Base-by-base conservation (phyloP, 805 yeast species). In the Sugiyamaella marilandica region DNA sequence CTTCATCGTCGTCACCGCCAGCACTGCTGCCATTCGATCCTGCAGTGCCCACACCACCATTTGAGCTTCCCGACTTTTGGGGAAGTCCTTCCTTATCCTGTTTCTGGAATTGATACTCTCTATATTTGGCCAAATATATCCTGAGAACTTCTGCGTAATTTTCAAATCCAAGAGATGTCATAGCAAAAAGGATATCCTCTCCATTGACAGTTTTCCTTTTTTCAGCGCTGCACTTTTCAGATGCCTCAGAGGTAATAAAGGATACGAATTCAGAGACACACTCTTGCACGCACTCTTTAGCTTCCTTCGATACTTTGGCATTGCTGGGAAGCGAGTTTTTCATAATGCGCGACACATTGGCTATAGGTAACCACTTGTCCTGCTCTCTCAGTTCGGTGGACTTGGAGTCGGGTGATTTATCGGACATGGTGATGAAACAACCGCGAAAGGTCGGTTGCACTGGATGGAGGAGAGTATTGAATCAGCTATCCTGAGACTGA, bases 301-400 rank as follows among this genome's bases (percentile, higher is more conserved):
- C 86, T 61, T 85, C 94, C 62, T 85, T 85, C 19, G 89, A 82
- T 1, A 85, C 82, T 62, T 85, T 85, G 10, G 91, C 92, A 35
- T 83, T 81, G 10, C 75, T 70, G 2, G 94, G 92, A 31, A 85
- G 70, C 1, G 92, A 84, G 52, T 70, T 74, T 62, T 86, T 86
- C 92, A 85, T 86, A 49, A 86, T 79, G 49, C 92, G 72, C n/a
- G 85, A 84, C 21, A 55, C 85, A 55, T 79, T 79, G 37, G 84
- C 84, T 54, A 79, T 80, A 31, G 84, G 84, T 19, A 79, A 70
- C 83, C 83, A 79, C 54, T 80, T 72, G 61, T 79, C 83, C 64
- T 79, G 83, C 61, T 79, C 83, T 51, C 82, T 71, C 41, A 81
- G 74, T 60, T 82, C 84, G 54, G 70, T 73, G 31, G 77, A 79